Conservation (phyloP, 768 basidiomycete genomes). For the Lepiota brunneoincarnata region DNA sequence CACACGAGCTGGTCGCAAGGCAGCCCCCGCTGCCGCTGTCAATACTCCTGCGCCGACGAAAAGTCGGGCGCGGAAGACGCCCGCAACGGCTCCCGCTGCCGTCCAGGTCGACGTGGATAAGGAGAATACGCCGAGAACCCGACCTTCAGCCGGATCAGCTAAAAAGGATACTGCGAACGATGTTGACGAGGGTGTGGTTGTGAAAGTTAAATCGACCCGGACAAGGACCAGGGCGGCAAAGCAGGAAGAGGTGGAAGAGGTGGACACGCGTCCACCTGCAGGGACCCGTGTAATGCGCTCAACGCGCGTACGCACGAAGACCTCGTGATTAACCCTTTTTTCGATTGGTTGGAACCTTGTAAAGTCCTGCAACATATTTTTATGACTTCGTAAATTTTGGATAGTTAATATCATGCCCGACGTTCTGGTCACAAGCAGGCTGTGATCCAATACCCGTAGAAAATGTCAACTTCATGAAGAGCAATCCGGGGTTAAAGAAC, state of each 20-base stretch:
- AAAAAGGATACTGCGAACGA: conserved; percentile 18
- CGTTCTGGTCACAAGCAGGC: background rate
- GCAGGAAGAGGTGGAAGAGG: conserved; percentile 22
- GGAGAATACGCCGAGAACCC: conserved; percentile 32
- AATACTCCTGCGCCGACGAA: conserved; percentile 13
- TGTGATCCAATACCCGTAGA: background rate
- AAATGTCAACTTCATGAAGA: background rate
- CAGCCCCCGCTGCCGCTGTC: conserved; percentile 5
- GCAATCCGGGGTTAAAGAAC: too few species aligned
- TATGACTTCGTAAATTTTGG: background rate
- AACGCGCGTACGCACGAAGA: conserved; percentile 33
- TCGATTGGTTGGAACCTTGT: background rate
- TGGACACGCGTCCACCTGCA: conserved; percentile 16
- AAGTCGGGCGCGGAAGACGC: conserved; percentile 24
- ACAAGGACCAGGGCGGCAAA: conserved; percentile 23
- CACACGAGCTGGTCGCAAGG: conserved; percentile 1
- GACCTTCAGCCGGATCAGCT: conserved; percentile 14
- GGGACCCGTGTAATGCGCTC: conserved; percentile 29
- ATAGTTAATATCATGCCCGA: background rate
- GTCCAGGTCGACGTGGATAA: conserved; percentile 31
- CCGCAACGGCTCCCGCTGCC: conserved; percentile 33
- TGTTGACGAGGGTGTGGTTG: conserved; percentile 26
- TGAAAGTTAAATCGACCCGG: conserved; percentile 35
- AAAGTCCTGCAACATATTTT: background rate
- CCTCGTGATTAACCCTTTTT: conserved; percentile 16